phyloP scores from a whole-genome alignment of 768 basidiomycete species.

The Cubamyces sp. region DNA sequence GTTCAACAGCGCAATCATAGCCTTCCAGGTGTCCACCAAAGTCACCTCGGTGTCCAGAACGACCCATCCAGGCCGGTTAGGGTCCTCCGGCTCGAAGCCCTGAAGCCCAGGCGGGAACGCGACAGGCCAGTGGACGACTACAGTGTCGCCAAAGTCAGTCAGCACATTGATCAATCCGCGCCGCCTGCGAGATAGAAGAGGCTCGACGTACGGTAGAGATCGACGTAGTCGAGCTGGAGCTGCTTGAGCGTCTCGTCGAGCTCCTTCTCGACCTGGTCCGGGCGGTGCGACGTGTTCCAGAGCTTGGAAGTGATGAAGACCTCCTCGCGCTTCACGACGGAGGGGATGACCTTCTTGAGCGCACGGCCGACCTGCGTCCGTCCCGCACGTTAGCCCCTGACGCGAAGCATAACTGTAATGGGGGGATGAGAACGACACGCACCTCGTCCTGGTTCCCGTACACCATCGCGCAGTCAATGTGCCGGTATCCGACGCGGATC shows the following conservation, averaged over 20 bases:
- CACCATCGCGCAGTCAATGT: constrained; percentile 82
- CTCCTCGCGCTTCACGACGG: constrained; percentile 78
- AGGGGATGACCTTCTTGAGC: constrained; percentile 75
- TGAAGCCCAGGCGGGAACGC: constrained; percentile 59
- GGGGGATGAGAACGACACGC: background rate
- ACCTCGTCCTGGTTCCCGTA: constrained; percentile 80
- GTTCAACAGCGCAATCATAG: constrained; percentile 70
- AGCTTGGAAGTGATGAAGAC: constrained; percentile 83
- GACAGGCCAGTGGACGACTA: constrained; percentile 83
- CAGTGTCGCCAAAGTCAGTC: background rate
- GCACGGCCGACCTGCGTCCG: constrained; percentile 57
- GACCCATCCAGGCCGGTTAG: constrained; percentile 47
- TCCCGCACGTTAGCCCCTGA: background rate
- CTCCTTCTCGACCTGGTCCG: constrained; percentile 68
- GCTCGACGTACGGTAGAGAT: constrained; percentile 69
- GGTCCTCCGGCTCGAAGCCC: constrained; percentile 57
- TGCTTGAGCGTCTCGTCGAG: constrained; percentile 77
- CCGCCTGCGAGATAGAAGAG: too few species aligned
- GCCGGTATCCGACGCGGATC: constrained; percentile 75
- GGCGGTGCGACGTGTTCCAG: constrained; percentile 78
- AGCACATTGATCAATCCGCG: background rate
- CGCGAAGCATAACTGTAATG: background rate
- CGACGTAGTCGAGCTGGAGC: constrained; percentile 76
- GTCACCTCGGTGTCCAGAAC: constrained; percentile 61
- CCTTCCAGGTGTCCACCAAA: constrained; percentile 84